These are phyloP conservation scores for Claviceps capensis DNA, from an alignment of 2,329 filamentous ascomycete species.

Conservation along the genomic window DNA sequence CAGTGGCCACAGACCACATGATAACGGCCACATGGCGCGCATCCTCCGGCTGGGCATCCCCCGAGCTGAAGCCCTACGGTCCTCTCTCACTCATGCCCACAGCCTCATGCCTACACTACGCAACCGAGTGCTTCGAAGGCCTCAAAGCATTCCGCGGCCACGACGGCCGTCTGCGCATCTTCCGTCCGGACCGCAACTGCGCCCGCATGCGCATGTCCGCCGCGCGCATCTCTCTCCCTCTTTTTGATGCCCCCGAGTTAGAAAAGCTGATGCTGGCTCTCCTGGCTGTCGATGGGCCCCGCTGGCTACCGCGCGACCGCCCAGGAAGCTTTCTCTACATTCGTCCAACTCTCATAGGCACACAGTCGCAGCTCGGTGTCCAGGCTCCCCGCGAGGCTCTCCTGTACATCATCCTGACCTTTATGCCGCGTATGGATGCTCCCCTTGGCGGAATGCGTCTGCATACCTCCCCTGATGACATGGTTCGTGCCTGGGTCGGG, in stretches of 20 bases:
- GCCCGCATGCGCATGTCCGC: slow-evolving; percentile 48
- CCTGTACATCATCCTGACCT: slow-evolving; percentile 65
- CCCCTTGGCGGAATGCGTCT: slow-evolving; percentile 51
- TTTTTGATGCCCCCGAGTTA: slow-evolving; percentile 57
- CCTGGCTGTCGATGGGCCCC: slow-evolving; percentile 56
- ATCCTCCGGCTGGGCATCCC: slow-evolving; percentile 55
- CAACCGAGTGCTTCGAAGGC: slow-evolving; percentile 83
- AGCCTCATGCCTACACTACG: slow-evolving; percentile 73
- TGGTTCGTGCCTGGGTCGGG: slow-evolving; percentile 82
- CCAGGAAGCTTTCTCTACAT: slow-evolving; percentile 69
- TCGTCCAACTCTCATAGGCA: slow-evolving; percentile 76
- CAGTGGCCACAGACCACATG: slow-evolving; percentile 77
- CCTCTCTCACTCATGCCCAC: slow-evolving; percentile 68
- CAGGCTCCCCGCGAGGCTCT: slow-evolving; percentile 70
- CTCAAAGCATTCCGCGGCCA: slow-evolving; percentile 68
- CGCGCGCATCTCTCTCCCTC: slow-evolving; percentile 57
- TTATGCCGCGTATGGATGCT: slow-evolving; percentile 43
- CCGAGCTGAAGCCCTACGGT: slow-evolving; percentile 63
- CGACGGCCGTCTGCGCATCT: slow-evolving; percentile 61
- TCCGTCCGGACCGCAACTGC: slow-evolving; percentile 63
- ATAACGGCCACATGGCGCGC: slow-evolving; percentile 56
- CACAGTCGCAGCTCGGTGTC: slow-evolving; percentile 67
- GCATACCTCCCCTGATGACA: slow-evolving; percentile 66
- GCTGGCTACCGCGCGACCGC: slow-evolving; percentile 62
- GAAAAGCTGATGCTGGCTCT: slow-evolving; percentile 62